A percentile compares a stretch with the other conserved stretches of the same genome.
phyloP scores from a whole-genome alignment of 805 yeast species.

The Helenozyma baotianmanensis region DNA sequence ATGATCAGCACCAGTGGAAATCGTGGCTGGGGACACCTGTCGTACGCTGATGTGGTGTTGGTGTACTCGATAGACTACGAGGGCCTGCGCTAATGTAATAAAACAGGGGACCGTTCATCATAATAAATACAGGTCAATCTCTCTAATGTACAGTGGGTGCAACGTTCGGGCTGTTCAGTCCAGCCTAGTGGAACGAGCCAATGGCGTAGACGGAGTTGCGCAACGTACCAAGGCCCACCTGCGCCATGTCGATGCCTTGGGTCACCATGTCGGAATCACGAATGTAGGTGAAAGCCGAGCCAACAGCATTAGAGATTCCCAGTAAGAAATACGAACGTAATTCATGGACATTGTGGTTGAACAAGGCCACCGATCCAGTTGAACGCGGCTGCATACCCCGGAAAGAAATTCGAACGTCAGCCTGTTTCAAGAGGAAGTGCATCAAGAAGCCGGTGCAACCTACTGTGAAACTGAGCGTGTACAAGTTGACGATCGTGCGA shows the following conservation, averaged over 20 bases:
- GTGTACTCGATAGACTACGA: conserved; percentile 69
- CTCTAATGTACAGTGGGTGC: background rate
- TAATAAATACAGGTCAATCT: background rate
- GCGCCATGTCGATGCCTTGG: conserved; percentile 20
- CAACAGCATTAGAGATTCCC: conserved; percentile 4
- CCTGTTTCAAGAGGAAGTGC: conserved; percentile 29
- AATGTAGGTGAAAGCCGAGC: conserved; percentile 10
- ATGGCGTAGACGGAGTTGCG: conserved; percentile 25
- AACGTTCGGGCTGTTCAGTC: too few relatives aligned
- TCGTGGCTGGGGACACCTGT: conserved; percentile 88
- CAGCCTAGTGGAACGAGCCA: conserved; percentile 3
- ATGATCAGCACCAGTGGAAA: conserved; percentile 90
- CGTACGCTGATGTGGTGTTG: conserved; percentile 72
- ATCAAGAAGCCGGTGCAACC: conserved; percentile 37
- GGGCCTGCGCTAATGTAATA: conserved; percentile 5
- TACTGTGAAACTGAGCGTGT: conserved; percentile 32
- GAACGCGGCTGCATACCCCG: too few relatives aligned
- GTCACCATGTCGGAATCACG: conserved; percentile 17
- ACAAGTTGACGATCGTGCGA: conserved; percentile 15
- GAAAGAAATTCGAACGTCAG: conserved; percentile 1
- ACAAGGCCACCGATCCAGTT: too few relatives aligned
- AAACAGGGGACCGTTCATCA: background rate
- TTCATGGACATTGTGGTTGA: background rate
- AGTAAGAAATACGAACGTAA: background rate
- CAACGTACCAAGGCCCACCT: conserved; percentile 33